Base-by-base conservation (phyloP, 2,329 filamentous ascomycete genomes). In the Fusarium euwallaceae region DNA sequence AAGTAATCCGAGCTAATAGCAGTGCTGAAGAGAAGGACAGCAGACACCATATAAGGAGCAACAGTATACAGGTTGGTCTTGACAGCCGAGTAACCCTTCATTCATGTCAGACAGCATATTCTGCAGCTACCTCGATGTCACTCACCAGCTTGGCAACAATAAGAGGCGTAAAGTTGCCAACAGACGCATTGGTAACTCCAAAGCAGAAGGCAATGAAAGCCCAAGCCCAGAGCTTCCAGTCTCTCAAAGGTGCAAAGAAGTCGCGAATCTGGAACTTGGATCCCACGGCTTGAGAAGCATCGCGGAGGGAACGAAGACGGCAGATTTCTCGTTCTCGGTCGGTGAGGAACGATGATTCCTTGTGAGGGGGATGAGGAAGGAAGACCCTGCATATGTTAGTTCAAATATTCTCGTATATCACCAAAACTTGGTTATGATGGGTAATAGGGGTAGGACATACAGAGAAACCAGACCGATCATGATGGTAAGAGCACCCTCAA, bases 1-100 rank as follows among this genome's bases (percentile, higher is more conserved):
- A 60, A 60, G 56, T 29, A 60, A 17, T 60, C 56, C 34, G 56
- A 60, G 10, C 56, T 60, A n/a, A 60, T 60, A 6, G 56, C 36
- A n/a, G 56, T 60, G 36, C 56, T 60, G 11, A 60, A 60, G 16
- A 60, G 56, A 24, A 60, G 56, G 1, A 60, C 56, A 27, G 56
- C 56, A 22, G 56, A 37, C 14, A 60, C 56, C 56, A 60, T 24
- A 10, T 60, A 41, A 9, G 56, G 56, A 37, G 53, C 32, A 37
- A 37, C 53, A 17, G 53, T 58, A 8, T 58, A 58, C 1, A 58
- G 20, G n/a, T 58, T 58, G 12, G 53, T 58, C 53, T 58, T 58
- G 53, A 58, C 53, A 37, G 32, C 53, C 20, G 53, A 58, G 20
- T 58, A 58, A 12, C 53, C 53, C 53, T 58, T 32, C 2, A 17